Evolutionary conservation across 176 grass and related monocot genomes (phyloP).

Genomic region (Elaeis guineensis): DNA sequence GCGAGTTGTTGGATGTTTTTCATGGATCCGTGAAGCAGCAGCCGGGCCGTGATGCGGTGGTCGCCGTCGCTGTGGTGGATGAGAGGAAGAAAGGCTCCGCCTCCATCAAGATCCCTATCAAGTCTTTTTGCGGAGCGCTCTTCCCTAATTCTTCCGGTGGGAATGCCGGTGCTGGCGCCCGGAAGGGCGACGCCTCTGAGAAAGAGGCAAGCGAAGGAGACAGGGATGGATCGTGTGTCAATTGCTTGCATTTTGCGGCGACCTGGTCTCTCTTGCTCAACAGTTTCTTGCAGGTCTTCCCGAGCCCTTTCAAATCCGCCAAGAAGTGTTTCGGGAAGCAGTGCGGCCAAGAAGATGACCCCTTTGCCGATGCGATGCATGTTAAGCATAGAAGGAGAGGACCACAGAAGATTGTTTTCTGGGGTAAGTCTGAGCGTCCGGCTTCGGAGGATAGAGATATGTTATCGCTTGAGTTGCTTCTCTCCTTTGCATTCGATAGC

Average conservation of each 20-base stretch:
- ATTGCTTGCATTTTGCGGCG: constrained; percentile 50
- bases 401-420: constrained; percentile 11
- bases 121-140: constrained; percentile 24
- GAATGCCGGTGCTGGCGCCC: background rate
- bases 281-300: constrained; percentile 42
- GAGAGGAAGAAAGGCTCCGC: background rate
- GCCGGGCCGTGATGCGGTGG: constrained; percentile 10
- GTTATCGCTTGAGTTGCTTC: constrained; percentile 46
- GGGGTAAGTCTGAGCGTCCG: constrained; percentile 11
- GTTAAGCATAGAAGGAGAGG: constrained; percentile 2
- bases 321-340: constrained; percentile 53
- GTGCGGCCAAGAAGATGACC: constrained; percentile 12
- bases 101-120: constrained; percentile 15
- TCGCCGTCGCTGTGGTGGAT: constrained; percentile 4
- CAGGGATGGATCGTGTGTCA: constrained; percentile 28
- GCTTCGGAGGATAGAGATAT: constrained; percentile 9
- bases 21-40: constrained; percentile 11
- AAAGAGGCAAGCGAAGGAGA: constrained; percentile 16
- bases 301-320: constrained; percentile 53
- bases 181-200: background rate
- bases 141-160: constrained; percentile 18
- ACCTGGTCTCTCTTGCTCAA: constrained; percentile 42
- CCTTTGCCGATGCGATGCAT: background rate
- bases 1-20: constrained; percentile 2
- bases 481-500: constrained; percentile 68